Base-by-base conservation (phyloP, 2,329 filamentous ascomycete genomes). In the Aspergillus sp. region DNA sequence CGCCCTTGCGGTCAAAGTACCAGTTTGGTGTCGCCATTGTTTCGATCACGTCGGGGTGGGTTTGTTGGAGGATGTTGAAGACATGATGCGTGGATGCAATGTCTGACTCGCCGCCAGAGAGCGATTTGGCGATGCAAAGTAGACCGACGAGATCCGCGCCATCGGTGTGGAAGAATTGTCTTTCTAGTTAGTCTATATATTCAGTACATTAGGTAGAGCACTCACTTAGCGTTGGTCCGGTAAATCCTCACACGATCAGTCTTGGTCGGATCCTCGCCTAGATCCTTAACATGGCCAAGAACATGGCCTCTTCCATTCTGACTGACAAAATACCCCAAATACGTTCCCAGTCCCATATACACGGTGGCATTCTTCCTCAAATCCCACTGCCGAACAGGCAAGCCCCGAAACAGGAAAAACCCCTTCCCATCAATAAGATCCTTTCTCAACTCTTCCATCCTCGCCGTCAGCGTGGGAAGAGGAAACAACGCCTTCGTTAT, bases 1-100 rank as follows among this genome's bases (percentile, higher is more conserved):
- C 89, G 8, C 89, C 89, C 72, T 95, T 95, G 43, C 89, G 84
- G 67, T 95, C 89, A 64, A 94, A 91, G 71, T 94, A 93, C 89
- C 89, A 95, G 51, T 89, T 81, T 1, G 89, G 88, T 62, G 83
- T 70, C 1, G 86, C 85, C 42, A 95, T 73, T 5, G 83, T 76
- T 63, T 86, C 81, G 1, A 88, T 84, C 2, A 94, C 84, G 57
- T 91, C 88, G 0, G 88, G 88, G 26, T 87, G 76, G 61, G 91
- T 81, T 33, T 67, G 67, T 61, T 89, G 86, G 31, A 95, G 74
- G 32, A 77, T 77, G 67, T 95, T 95, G 81, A 86, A 95, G 33
- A 94, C 86, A 53, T 83, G 72, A 64, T 95, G 89, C 12, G 83
- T 78, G 48, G 82, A 87, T 40, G 86, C 85, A 43, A 95, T 78